Evolutionary conservation across 2,329 filamentous ascomycete genomes (phyloP).

Genomic region (Huntiella savannae): DNA sequence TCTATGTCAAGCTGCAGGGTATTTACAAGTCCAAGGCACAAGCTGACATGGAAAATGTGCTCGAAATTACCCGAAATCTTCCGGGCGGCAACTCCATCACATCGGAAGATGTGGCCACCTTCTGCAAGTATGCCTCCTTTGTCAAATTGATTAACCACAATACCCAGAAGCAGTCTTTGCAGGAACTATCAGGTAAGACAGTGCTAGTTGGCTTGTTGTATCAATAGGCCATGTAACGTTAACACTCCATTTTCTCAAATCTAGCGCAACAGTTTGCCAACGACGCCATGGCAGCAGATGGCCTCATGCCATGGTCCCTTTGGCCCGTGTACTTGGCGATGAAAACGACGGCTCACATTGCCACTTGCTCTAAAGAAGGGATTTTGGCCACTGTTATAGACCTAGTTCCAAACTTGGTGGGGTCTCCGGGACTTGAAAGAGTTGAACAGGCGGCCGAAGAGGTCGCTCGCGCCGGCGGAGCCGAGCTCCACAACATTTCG

Average conservation of each 20-base stretch:
- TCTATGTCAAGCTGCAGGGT: conserved; percentile 80
- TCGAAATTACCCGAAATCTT: conserved; percentile 38
- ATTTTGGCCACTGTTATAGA: conserved; percentile 5
- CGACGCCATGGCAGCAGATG: conserved; percentile 31
- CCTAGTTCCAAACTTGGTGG: neutral
- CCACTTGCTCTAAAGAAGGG: conserved; percentile 9
- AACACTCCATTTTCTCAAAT: neutral
- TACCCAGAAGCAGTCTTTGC: neutral
- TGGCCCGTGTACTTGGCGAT: conserved; percentile 52
- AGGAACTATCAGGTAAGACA: conserved; percentile 6
- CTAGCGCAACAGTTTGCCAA: conserved; percentile 34
- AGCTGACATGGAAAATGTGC: conserved; percentile 56
- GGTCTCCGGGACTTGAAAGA: neutral
- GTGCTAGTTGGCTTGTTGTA: neutral
- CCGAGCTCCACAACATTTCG: conserved; percentile 83
- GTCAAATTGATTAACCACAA: conserved; percentile 62
- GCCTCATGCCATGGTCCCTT: conserved; percentile 37
- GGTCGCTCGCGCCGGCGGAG: conserved; percentile 56
- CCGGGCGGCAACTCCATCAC: conserved; percentile 36
- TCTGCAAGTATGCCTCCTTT: conserved; percentile 89
- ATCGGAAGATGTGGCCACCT: conserved; percentile 62
- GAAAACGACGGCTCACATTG: conserved; percentile 16
- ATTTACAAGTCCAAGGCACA: conserved; percentile 83
- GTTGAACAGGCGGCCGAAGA: conserved; percentile 30
- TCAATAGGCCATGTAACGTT: no score